Base-by-base conservation (phyloP, 1,139 yeast genomes). In the Nakaseomyces sp. region DNA sequence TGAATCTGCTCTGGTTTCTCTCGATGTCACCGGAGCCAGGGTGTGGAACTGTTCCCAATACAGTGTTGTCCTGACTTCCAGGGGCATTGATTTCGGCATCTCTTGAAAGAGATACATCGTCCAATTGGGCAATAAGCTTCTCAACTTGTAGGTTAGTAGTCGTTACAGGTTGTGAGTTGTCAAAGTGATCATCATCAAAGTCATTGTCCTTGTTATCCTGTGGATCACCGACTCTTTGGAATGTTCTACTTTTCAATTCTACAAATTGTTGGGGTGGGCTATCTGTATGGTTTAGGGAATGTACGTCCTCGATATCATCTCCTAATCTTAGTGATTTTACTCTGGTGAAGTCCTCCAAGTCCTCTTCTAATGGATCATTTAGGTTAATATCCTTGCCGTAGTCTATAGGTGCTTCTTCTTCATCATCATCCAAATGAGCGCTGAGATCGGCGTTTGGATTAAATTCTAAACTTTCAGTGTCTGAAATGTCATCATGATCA, bases 61-160 rank as follows among this genome's bases (percentile, higher is more conserved):
- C 15, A 8, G 26, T 30, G 22, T 32, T 25, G 5, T 24, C 26
- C 17, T 18, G 15, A 17, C 18, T 38, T n/a, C 42, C 15, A 5
- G 33, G 31, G 13, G 32, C 31, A 32, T 45, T 46, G 9, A 53
- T 28, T 29, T 49, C 45, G 17, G 49, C 57, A 28, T 54, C 53
- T 41, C 59, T 53, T 7, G 54, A 51, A n/a, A 51, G 46, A 2
- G 63, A 54, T 3, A 57, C 58, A 30, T 53, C 56, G 43, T 60
- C 56, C n/a, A 60, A 43, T 40, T 60, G 61, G 10, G 62, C 62
- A 16, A 60, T 47, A 15, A 60, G 50, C 44, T 52, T 52, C 44
- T 58, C 63, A 2, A 60, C 60, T 39, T 58, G 58, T 31, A 45
- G 32, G 40, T 50, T 56, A 6, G 60, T 52, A n/a, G 51, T 45